These are phyloP conservation scores for Kazachstania bromeliacearum DNA, from an alignment of 805 yeast genomes.

Conservation along the genomic window DNA sequence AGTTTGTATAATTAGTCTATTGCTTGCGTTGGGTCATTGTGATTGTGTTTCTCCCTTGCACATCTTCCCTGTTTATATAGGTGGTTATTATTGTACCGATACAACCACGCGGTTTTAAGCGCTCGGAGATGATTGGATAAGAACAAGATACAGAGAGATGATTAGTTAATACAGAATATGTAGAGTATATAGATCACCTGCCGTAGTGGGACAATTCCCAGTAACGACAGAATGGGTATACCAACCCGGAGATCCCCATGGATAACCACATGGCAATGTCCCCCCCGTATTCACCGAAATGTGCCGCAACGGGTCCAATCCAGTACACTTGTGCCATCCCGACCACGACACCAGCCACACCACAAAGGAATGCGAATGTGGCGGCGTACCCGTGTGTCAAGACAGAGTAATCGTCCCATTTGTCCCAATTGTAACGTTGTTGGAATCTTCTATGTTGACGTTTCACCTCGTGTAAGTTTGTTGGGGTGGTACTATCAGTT, in stretches of 20 bases:
- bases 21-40: no score
- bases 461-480: background rate
- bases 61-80: no score
- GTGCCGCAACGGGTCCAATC: slow-evolving; percentile 62
- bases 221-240: slow-evolving; percentile 59
- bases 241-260: slow-evolving; percentile 57
- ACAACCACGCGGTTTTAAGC: no score
- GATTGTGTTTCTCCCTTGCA: no score
- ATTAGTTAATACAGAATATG: no score
- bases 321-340: slow-evolving; percentile 88
- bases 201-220: slow-evolving; percentile 52
- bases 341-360: slow-evolving; percentile 72
- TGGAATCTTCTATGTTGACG: background rate
- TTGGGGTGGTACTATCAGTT: background rate
- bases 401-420: slow-evolving; percentile 55
- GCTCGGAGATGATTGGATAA: no score
- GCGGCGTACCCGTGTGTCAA: slow-evolving; percentile 72
- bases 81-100: no score
- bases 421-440: slow-evolving; percentile 58
- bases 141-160: no score
- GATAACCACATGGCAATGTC: slow-evolving; percentile 78
- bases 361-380: slow-evolving; percentile 50
- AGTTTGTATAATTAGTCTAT: no score
- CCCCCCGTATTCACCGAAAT: slow-evolving; percentile 60
- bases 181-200: slow-evolving; percentile 26